Percentiles rank a stretch among this genome's conserved stretches.
These are phyloP conservation scores for Heliamphora exappendiculata DNA, from an alignment of 148 eudicot species.

Conservation along the genomic window DNA sequence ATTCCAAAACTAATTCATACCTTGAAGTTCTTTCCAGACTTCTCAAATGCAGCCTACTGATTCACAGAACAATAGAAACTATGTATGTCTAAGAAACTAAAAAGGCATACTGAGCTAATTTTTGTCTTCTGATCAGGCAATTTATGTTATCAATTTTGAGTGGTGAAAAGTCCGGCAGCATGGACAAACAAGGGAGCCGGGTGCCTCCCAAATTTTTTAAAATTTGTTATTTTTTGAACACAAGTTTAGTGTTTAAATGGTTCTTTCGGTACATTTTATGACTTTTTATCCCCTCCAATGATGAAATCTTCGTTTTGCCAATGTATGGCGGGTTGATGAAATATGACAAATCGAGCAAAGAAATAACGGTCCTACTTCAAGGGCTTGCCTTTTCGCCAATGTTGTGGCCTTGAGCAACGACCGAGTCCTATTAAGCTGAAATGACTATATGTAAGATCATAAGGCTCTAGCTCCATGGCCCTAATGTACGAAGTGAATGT, in stretches of 20 bases:
- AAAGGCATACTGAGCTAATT: background rate
- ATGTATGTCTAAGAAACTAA: background rate
- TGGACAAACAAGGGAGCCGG: too few relatives aligned
- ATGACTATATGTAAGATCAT: slow-evolving; percentile 39
- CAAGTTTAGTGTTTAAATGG: too few relatives aligned
- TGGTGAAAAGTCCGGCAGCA: slow-evolving; percentile 70
- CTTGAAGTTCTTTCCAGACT: background rate
- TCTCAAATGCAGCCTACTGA: background rate
- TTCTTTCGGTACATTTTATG: too few relatives aligned
- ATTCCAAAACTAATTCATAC: background rate
- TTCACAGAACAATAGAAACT: background rate
- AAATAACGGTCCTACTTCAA: slow-evolving; percentile 36
- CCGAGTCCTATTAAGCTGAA: slow-evolving; percentile 52
- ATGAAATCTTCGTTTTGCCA: too few relatives aligned
- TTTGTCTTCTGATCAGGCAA: slow-evolving; percentile 36
- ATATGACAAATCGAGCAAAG: slow-evolving; percentile 46
- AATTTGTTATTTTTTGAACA: too few relatives aligned
- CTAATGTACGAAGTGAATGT: slow-evolving; percentile 42
- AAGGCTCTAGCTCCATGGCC: slow-evolving; percentile 63
- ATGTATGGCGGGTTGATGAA: slow-evolving; percentile 66
- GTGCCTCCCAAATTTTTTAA: too few relatives aligned
- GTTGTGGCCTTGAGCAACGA: slow-evolving; percentile 73
- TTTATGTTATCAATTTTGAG: slow-evolving; percentile 44
- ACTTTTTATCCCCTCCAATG: too few relatives aligned
- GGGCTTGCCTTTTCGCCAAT: slow-evolving; percentile 73